Base-by-base conservation (phyloP, 106 monocot genomes). In the Cymbidium sinense region DNA sequence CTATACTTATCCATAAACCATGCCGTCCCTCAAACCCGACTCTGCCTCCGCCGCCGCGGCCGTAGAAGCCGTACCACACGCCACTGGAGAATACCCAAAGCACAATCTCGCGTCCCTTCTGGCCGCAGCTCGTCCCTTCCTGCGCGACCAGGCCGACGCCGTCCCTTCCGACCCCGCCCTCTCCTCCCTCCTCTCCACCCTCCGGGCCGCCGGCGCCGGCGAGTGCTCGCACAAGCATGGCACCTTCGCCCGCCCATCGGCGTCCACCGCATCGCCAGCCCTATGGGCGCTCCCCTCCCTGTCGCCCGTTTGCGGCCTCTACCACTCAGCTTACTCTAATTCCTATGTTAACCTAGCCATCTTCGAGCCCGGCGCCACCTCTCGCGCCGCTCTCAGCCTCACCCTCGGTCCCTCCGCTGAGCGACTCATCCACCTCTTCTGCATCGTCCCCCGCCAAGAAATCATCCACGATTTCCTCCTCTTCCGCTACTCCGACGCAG, bases 271-370 rank as follows among this genome's bases (percentile, higher is more conserved):
- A 89, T 91, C 78, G 87, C 93, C 43, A 78, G 81, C 21, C 83
- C 93, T 23, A 93, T 93, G 95, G 29, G 50, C 73, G 82, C 85
- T 1, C 93, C 90, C 20, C 73, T 65, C 69, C 31, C 81, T 70
- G 86, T 96, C 47, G 82, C 96, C 34, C 89, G 84, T n/a, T 55
- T 89, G 89, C 86, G 96, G 93, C 65, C 91, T 96, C 85, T 93
- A 74, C 91, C 96, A 96, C 89, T 96, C 93, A 70, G 87, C 96
- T 76, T 96, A 96, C 91, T 96, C 96, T 83, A 96, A 96, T 83
- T 93, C 96, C 86, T 96, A 96, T 86, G 96, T 96, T 79, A 93
- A 96, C 82, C 96, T 96, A 79, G 96, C 96, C 81, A 96, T 96
- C 87, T 96, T 96, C 85, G 82, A 87, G 70, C 87, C 93, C 75